Percentiles rank a stretch among this genome's conserved stretches.
Conservation (phyloP, 257 asterid genomes). For the Gentiana dahurica region DNA sequence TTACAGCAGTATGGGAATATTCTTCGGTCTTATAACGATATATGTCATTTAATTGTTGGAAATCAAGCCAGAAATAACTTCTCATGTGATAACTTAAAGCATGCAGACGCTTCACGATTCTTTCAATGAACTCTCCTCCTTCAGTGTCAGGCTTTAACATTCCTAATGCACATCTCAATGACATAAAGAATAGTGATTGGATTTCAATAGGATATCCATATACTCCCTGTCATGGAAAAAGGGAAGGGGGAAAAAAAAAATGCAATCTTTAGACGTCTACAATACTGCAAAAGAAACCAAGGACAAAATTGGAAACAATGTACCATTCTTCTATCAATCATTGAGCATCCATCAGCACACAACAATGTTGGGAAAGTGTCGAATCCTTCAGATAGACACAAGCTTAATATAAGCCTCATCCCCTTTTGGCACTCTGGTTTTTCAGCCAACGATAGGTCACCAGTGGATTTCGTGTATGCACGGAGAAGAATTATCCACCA, state of each 20-base stretch:
- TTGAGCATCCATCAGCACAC: slow-evolving; percentile 78
- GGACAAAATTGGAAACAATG: too few relatives aligned
- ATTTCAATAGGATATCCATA: slow-evolving; percentile 84
- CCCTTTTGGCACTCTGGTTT: slow-evolving; percentile 76
- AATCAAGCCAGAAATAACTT: slow-evolving; percentile 72
- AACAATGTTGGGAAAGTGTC: slow-evolving; percentile 73
- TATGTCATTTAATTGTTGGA: slow-evolving; percentile 57
- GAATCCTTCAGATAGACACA: slow-evolving; percentile 69
- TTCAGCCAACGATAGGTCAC: slow-evolving; percentile 54
- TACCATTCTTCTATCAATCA: slow-evolving; percentile 84
- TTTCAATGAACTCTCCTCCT: slow-evolving; percentile 53
- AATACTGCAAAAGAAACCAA: too few relatives aligned
- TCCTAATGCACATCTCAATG: slow-evolving; percentile 45
- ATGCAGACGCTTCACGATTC: slow-evolving; percentile 61
- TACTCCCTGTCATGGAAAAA: slow-evolving; percentile 33
- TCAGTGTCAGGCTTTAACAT: slow-evolving; percentile 59
- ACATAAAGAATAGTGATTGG: slow-evolving; percentile 77
- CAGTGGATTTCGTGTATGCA: slow-evolving; percentile 72
- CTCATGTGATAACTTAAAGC: slow-evolving; percentile 76
- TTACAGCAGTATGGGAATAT: slow-evolving; percentile 74
- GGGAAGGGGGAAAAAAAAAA: not conserved
- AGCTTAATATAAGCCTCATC: slow-evolving; percentile 52
- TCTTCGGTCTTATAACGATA: slow-evolving; percentile 72
- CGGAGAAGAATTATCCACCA: slow-evolving; percentile 89
- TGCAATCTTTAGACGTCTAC: too few relatives aligned